Conservation (phyloP, 2,329 filamentous ascomycete genomes). For the Madurella mycetomatis region DNA sequence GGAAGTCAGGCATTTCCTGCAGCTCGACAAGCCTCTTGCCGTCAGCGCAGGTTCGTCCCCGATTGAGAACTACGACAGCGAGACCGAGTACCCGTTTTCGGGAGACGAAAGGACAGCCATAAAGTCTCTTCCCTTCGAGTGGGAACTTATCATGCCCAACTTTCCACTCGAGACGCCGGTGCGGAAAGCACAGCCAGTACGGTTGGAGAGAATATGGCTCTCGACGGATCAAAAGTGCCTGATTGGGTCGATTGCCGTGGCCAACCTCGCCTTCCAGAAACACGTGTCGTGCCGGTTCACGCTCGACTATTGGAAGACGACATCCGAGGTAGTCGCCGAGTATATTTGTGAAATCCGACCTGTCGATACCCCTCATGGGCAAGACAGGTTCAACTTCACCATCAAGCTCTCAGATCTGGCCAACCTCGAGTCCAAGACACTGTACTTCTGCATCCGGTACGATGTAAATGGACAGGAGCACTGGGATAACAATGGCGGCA, state of each 20-base stretch:
- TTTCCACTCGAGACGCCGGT: conserved; percentile 67
- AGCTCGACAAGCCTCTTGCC: conserved; percentile 89
- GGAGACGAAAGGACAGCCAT: conserved; percentile 41
- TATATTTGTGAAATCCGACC: conserved; percentile 74
- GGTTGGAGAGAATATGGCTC: conserved; percentile 80
- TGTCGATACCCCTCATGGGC: conserved; percentile 58
- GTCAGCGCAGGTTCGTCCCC: conserved; percentile 94
- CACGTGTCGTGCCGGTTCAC: conserved; percentile 89
- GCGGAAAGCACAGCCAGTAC: conserved; percentile 63
- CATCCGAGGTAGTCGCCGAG: conserved; percentile 88
- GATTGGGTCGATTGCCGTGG: conserved; percentile 76
- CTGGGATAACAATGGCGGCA: conserved; percentile 88
- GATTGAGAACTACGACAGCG: conserved; percentile 80
- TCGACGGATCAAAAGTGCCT: conserved; percentile 84
- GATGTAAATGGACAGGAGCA: conserved; percentile 76
- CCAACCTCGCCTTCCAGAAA: conserved; percentile 89
- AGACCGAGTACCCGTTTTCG: conserved; percentile 83
- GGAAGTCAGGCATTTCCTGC: conserved; percentile 91
- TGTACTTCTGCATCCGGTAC: conserved; percentile 90
- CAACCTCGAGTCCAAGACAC: conserved; percentile 85
- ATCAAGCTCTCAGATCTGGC: conserved; percentile 89
- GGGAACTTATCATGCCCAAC: conserved; percentile 82
- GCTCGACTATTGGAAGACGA: conserved; percentile 97
- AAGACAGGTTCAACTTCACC: conserved; percentile 88
- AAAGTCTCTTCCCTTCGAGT: conserved; percentile 61